Evolutionary conservation across 164 flowering plant species (phyloP), one percentile per base, ranked within the genome.

Genomic region (Brasenia schreberi): DNA sequence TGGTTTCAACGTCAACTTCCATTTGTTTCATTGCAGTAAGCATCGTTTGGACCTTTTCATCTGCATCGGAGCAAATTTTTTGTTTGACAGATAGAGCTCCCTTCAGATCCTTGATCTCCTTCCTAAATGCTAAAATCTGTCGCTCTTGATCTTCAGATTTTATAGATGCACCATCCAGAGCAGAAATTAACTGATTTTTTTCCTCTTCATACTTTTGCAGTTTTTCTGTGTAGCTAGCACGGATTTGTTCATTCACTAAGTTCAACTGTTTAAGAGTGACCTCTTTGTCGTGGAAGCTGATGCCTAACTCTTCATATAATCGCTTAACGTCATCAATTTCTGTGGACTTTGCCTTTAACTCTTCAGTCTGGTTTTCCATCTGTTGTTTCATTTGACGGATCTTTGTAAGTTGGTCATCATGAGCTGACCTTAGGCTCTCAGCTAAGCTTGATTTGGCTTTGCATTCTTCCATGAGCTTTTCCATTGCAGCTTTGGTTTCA

Each of bases 401-500:
- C 68, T 80, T 77, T n/a, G 19, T 10, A 11, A 72, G 68, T 56
- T 83, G 85, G 52, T 82, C 85, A 66, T 61, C 65, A 44, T 79
- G 77, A 27, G 79, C 78, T 72, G 62, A 83, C 70, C 74, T 84
- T 74, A 89, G 76, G 65, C 69, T 82, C 73, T 82, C 86, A 4
- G 67, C 71, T n/a, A 73, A 61, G 66, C 80, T 84, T 23, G 77
- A 63, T 75, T 84, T 83, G 59, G 43, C 65, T 53, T 65, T 71
- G 59, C 64, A 72, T 27, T 87, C 86, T 39, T 71, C 78, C 66
- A 69, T 83, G 45, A 91, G 85, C 83, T 75, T 87, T 71, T 80
- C 85, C 76, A 78, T 76, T 70, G 79, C 87, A 45, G 77, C 78
- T 78, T 84, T 87, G 23, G 78, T 75, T 65, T 84, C 90, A 69